Conservation (phyloP, 78 protist species). For the Speleostelium caveatum region DNA sequence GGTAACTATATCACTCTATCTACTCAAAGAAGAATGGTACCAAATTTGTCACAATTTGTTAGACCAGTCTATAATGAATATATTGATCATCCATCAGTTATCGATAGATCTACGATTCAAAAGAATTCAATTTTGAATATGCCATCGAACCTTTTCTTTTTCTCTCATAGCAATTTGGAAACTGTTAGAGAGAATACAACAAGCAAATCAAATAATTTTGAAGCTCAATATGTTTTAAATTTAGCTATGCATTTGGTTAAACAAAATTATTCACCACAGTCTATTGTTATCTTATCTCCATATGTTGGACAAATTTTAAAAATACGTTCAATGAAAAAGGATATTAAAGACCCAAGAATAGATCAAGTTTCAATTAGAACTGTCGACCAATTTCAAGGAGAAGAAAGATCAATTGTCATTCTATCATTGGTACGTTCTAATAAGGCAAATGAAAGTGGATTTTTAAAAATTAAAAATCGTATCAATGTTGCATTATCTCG, state of each 20-base stretch:
- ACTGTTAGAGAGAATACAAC: neutral
- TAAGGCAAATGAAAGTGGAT: conserved; percentile 73
- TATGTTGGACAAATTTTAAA: conserved; percentile 90
- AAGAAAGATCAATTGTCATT: conserved; percentile 84
- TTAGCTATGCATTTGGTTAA: conserved; percentile 37
- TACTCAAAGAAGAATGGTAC: conserved; percentile 92
- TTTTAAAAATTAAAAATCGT: conserved; percentile 77
- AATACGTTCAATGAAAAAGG: neutral
- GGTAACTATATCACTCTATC: conserved; percentile 29
- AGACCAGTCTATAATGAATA: conserved; percentile 61
- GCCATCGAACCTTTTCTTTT: conserved; percentile 35
- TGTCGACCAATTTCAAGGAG: conserved; percentile 94
- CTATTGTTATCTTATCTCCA: conserved; percentile 84
- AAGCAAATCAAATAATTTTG: conserved; percentile 64
- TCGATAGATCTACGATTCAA: neutral
- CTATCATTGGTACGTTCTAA: conserved; percentile 85
- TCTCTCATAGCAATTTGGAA: conserved; percentile 79
- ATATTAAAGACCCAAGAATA: neutral
- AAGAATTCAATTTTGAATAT: conserved; percentile 48
- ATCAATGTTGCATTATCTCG: conserved; percentile 88
- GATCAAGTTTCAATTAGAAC: conserved; percentile 72
- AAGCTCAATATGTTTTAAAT: conserved; percentile 55
- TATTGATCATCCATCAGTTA: conserved; percentile 23
- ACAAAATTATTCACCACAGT: conserved; percentile 49
- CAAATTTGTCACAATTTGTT: conserved; percentile 83